Evolutionary conservation across 192 early-diverging fungal species (phyloP).

Genomic region (Podila epicladia): DNA sequence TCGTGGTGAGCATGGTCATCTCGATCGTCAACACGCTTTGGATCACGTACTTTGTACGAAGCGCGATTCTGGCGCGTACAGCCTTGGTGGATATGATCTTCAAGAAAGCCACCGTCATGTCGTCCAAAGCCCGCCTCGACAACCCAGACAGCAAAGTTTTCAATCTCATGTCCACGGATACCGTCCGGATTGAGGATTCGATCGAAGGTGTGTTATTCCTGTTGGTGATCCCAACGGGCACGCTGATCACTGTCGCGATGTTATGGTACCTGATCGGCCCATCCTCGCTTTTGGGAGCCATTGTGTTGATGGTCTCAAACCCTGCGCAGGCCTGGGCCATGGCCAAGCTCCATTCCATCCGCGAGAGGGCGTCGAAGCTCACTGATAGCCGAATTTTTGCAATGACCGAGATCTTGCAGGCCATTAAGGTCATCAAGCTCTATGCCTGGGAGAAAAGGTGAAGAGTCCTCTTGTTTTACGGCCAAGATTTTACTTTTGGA

Average conservation of each 20-base stretch:
- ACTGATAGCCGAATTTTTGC: slow-evolving; percentile 63
- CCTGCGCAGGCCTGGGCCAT: slow-evolving; percentile 65
- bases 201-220: slow-evolving; percentile 43
- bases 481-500: no score
- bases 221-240: slow-evolving; percentile 66
- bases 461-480: background rate
- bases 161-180: slow-evolving; percentile 60
- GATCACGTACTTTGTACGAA: background rate
- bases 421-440: slow-evolving; percentile 72
- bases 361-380: slow-evolving; percentile 57
- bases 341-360: slow-evolving; percentile 76
- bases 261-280: slow-evolving; percentile 82
- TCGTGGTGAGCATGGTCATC: slow-evolving; percentile 2
- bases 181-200: slow-evolving; percentile 9
- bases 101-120: slow-evolving; percentile 24
- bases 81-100: slow-evolving; percentile 29
- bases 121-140: slow-evolving; percentile 30
- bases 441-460: slow-evolving; percentile 65
- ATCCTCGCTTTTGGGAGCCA: slow-evolving; percentile 79
- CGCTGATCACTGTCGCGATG: slow-evolving; percentile 69
- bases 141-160: slow-evolving; percentile 53
- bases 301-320: slow-evolving; percentile 65
- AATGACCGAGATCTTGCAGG: slow-evolving; percentile 63
- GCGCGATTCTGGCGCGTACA: slow-evolving; percentile 5
- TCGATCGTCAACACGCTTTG: background rate